Percentiles rank a stretch among this genome's conserved stretches.
Conservation (phyloP, 768 basidiomycete species). For the Tricholoma furcatifolium region DNA sequence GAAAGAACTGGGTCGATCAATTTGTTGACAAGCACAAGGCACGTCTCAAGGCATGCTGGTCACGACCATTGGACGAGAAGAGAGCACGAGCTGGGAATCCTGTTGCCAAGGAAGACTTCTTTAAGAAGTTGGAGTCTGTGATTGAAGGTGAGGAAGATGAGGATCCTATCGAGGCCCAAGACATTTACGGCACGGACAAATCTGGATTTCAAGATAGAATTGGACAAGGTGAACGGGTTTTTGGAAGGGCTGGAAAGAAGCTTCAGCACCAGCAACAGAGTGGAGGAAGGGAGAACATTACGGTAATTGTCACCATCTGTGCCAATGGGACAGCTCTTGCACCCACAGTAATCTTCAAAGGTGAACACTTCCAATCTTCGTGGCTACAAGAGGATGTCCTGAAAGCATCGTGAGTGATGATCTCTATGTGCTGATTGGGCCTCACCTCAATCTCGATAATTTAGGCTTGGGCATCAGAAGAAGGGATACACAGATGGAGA, state of each 20-base stretch:
- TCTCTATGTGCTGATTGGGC: too few relatives aligned
- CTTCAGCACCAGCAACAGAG: constrained; percentile 6
- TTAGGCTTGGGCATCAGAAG: constrained; percentile 23
- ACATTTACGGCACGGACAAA: constrained; percentile 35
- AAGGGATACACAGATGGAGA: constrained; percentile 32
- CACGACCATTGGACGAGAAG: constrained; percentile 29
- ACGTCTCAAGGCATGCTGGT: constrained; percentile 29
- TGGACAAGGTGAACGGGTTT: constrained; percentile 24
- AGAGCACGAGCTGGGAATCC: constrained; percentile 29
- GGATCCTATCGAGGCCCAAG: constrained; percentile 14
- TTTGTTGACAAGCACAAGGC: constrained; percentile 9
- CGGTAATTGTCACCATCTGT: constrained; percentile 38
- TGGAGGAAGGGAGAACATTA: constrained; percentile 33
- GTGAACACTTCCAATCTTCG: too few relatives aligned
- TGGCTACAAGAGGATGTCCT: constrained; percentile 35
- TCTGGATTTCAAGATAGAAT: constrained; percentile 27
- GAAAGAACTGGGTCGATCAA: not conserved
- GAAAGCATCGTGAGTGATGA: too few relatives aligned
- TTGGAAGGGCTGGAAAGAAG: constrained; percentile 3
- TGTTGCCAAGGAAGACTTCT: constrained; percentile 25
- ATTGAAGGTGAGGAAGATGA: constrained; percentile 22
- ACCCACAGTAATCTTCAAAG: constrained; percentile 34
- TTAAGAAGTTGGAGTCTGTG: constrained; percentile 32
- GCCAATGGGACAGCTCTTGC: constrained; percentile 31
- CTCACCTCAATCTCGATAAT: too few relatives aligned